Conservation (phyloP, 257 asterid genomes). For the Solanum chiquidenum region DNA sequence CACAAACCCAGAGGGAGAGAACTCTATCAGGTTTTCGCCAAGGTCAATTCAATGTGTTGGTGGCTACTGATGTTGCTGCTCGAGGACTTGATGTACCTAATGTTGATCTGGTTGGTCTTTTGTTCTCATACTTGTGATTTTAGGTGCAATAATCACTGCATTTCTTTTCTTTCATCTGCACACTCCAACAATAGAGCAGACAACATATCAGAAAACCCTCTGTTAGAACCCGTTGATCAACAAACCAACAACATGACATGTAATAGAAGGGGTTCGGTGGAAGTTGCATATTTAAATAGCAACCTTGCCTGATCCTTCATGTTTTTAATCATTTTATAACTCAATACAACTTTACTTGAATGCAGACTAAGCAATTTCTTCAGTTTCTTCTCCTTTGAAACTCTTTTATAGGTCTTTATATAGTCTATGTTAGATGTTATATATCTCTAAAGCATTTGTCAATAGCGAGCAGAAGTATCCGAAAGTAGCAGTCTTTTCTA, state of each 20-base stretch:
- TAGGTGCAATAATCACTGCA: neutral
- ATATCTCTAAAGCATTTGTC: neutral
- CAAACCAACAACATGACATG: neutral
- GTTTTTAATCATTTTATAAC: neutral
- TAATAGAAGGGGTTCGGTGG: neutral
- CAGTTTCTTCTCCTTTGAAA: neutral
- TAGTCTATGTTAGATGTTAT: neutral
- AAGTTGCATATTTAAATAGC: neutral
- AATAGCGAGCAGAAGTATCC: neutral
- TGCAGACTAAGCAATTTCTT: neutral
- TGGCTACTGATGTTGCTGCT: conserved; percentile 98
- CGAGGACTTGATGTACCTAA: conserved; percentile 99
- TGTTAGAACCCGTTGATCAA: neutral
- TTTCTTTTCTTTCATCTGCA: neutral
- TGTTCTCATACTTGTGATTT: neutral
- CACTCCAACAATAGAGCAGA: neutral
- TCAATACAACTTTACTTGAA: neutral
- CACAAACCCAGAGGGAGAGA: conserved; percentile 85
- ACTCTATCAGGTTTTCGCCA: conserved; percentile 76
- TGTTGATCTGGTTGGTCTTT: conserved; percentile 75
- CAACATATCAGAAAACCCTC: neutral
- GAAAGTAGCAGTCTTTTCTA: neutral
- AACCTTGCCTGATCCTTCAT: neutral
- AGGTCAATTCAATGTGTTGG: conserved; percentile 59
- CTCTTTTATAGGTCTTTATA: neutral